These are phyloP conservation scores for Tylopilus sp. DNA, from an alignment of 1,284 basidiomycete species.

Conservation along the genomic window DNA sequence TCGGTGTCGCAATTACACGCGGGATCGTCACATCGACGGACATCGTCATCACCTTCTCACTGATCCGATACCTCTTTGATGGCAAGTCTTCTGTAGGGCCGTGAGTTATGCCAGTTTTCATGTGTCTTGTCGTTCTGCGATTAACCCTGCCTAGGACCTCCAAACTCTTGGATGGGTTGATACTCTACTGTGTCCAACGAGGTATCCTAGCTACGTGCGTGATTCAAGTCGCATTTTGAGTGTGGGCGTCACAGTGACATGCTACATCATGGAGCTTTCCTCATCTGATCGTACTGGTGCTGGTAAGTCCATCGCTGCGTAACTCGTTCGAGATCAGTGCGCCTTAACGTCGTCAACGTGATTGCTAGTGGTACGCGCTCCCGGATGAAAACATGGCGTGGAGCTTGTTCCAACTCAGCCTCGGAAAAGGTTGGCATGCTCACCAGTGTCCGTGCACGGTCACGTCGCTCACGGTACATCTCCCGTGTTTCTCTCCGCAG, in stretches of 20 bases:
- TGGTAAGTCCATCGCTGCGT: conserved; percentile 7
- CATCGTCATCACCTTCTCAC: conserved; percentile 16
- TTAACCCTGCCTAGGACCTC: conserved; percentile 2
- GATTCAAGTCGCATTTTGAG: neutral
- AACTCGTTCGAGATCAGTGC: neutral
- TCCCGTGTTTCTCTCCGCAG: neutral
- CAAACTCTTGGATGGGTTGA: conserved; percentile 9
- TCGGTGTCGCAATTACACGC: conserved; percentile 11
- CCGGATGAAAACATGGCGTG: conserved; percentile 6
- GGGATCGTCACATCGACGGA: conserved; percentile 20
- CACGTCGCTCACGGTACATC: neutral
- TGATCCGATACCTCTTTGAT: conserved; percentile 8
- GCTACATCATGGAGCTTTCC: conserved; percentile 2
- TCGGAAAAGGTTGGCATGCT: conserved; percentile 14
- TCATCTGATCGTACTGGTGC: conserved; percentile 7
- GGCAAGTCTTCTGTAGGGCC: conserved; percentile 1
- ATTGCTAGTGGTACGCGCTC: conserved; percentile 17
- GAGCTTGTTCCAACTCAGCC: conserved; percentile 16
- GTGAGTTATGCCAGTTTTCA: conserved; percentile 6
- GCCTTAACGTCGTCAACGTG: too few species aligned
- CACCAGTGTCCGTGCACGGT: too few species aligned
- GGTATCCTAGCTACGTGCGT: conserved; percentile 20
- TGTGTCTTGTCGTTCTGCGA: neutral
- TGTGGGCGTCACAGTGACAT: neutral
- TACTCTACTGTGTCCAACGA: conserved; percentile 16